Evolutionary conservation across 2,329 filamentous ascomycete genomes (phyloP), one percentile per base, ranked within the genome.

Genomic region (Fusarium bulbicola): DNA sequence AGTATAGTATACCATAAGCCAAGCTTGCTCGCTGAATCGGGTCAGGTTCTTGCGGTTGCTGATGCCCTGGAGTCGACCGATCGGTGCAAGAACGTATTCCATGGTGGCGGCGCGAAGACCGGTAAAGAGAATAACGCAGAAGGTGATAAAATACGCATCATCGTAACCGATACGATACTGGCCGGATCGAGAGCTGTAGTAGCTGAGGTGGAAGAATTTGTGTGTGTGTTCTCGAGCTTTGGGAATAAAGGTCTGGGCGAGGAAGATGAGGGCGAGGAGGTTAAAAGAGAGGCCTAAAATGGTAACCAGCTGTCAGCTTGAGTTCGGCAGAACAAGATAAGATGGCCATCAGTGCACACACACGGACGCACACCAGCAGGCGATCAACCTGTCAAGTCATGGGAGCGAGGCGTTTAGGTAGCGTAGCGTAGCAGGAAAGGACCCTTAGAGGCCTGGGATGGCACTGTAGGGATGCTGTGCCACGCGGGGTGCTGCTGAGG

Each of bases 21-120:
- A 98, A 52, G 92, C 94, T 84, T 99, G 96, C 84, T 99, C 96
- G 70, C 94, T 94, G 83, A 98, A 97, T 66, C 96, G 90, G 54
- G 93, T 90, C 67, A 92, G 85, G 52, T 91, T 90, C 84, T 97
- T 98, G 80, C 86, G 87, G 79, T 92, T 93, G 76, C 88, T 87
- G 76, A 98, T 89, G 40, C 95, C 95, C 72, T 89, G 87, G 53
- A 86, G 84, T 72, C 89, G 91, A 47, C 93, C 95, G 63, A 97
- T 83, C 12, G 95, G 96, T 26, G 90, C 90, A 58, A 98, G 87
- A 18, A 97, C 78, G 84, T 97, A 96, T 80, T 98, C 95, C 90
- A 98, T 97, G 63, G 90, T 86, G 59, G 90, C 91, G 43, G 94
- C 95, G 66, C 96, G 92, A 58, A 98, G 86, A 28, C 93, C 95